A percentile compares a stretch with the other conserved stretches of the same genome.
These are phyloP conservation scores for Penicillium sp. DNA, from an alignment of 2,329 filamentous ascomycete genomes.

Conservation along the genomic window DNA sequence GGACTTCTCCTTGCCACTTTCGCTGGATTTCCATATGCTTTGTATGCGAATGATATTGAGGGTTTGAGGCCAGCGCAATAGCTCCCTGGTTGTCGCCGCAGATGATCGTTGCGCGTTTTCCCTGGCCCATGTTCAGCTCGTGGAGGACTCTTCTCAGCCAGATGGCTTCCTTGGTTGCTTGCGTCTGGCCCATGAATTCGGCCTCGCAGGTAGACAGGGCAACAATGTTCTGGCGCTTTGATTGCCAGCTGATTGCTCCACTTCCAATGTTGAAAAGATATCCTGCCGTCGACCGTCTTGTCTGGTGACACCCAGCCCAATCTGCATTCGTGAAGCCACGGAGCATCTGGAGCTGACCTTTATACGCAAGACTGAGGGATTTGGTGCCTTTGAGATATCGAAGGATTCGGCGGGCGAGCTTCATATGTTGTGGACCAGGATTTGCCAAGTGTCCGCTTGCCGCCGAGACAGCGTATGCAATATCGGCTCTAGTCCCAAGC, in stretches of 20 bases:
- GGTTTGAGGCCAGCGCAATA: background rate
- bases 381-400: conserved; percentile 7
- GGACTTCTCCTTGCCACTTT: background rate
- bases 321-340: conserved; percentile 1
- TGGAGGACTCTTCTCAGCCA: conserved; percentile 3
- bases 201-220: conserved; percentile 4
- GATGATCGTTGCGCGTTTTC: background rate
- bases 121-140: background rate
- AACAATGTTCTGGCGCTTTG: conserved; percentile 2
- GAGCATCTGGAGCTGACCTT: background rate
- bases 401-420: background rate
- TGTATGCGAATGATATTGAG: conserved; percentile 6
- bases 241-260: conserved; percentile 9
- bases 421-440: too few relatives aligned
- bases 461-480: too few relatives aligned
- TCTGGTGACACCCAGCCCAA: conserved; percentile 2
- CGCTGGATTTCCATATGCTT: conserved; percentile 10
- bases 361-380: conserved; percentile 1
- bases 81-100: background rate
- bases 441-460: too few relatives aligned
- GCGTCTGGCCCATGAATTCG: conserved; percentile 3
- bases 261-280: conserved; percentile 7
- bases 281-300: conserved; percentile 7
- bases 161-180: conserved; percentile 5
- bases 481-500: too few relatives aligned